phyloP scores from a whole-genome alignment of 345 rosid genomes.

The Camelina neglecta region DNA sequence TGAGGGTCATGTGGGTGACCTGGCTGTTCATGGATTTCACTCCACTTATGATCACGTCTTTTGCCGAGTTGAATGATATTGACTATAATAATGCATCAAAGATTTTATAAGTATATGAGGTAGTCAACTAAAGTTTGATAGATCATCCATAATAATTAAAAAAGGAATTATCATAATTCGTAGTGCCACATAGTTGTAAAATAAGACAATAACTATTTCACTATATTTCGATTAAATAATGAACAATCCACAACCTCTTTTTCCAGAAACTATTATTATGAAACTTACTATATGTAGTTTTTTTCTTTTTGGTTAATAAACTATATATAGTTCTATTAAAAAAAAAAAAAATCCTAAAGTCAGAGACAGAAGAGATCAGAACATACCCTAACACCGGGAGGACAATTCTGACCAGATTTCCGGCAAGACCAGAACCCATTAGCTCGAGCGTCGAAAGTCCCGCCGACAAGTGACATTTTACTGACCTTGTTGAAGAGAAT shows the following conservation, averaged over 20 bases:
- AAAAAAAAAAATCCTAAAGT: not conserved
- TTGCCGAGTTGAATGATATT: constrained; percentile 43
- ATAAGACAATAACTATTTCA: not conserved
- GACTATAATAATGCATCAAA: constrained; percentile 47
- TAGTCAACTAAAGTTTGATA: not conserved
- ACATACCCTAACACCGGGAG: constrained; percentile 65
- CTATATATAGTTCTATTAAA: too few relatives aligned
- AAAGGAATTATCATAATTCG: not conserved
- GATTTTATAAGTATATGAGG: not conserved
- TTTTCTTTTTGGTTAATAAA: too few relatives aligned
- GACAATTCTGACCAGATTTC: constrained; percentile 57
- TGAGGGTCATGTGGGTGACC: constrained; percentile 47
- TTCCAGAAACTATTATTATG: too few relatives aligned
- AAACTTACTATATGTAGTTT: too few relatives aligned
- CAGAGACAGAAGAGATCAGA: not conserved
- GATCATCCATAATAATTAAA: not conserved
- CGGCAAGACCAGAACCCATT: constrained; percentile 63
- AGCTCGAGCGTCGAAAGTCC: constrained; percentile 59
- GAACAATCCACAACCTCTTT: not conserved
- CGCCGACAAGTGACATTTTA: constrained; percentile 52
- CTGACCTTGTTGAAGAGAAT: constrained; percentile 53
- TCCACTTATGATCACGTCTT: constrained; percentile 51
- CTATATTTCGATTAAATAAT: not conserved
- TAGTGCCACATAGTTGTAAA: not conserved
- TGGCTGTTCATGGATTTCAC: constrained; percentile 60